phyloP scores from a whole-genome alignment of 805 yeast genomes.

The Clavispora carvajalis region DNA sequence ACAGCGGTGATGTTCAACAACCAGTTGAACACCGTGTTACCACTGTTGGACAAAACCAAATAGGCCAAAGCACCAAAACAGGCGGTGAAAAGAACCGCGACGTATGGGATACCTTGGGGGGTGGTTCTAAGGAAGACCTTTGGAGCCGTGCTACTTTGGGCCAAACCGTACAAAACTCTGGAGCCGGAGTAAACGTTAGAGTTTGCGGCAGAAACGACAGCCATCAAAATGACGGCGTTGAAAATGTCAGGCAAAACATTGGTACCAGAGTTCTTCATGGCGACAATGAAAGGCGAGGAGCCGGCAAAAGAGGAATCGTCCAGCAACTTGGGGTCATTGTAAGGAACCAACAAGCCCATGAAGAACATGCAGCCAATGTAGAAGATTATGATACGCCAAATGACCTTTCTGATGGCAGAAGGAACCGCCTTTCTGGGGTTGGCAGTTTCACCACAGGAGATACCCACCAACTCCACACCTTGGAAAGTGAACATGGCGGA shows the following conservation, averaged over 20 bases:
- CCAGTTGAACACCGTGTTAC: conserved; percentile 63
- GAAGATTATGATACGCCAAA: conserved; percentile 59
- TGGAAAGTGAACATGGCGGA: conserved; percentile 78
- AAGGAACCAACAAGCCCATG: conserved; percentile 68
- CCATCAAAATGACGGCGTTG: conserved; percentile 62
- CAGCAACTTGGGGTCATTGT: conserved; percentile 49
- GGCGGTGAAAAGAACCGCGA: conserved; percentile 47
- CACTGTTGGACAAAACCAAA: conserved; percentile 49
- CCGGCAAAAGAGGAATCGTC: conserved; percentile 34
- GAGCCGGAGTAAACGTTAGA: conserved; percentile 71
- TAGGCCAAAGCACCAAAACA: conserved; percentile 61
- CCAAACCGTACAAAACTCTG: conserved; percentile 60
- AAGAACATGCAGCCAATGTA: conserved; percentile 63
- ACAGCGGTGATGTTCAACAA: conserved; percentile 70
- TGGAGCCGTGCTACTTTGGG: conserved; percentile 57
- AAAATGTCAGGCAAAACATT: conserved; percentile 61
- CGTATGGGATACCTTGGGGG: conserved; percentile 16
- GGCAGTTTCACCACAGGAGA: conserved; percentile 68
- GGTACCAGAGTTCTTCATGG: conserved; percentile 66
- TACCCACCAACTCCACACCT: conserved; percentile 73
- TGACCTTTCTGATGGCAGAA: conserved; percentile 64
- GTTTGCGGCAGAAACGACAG: conserved; percentile 76
- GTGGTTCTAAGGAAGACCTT: conserved; percentile 44
- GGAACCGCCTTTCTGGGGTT: conserved; percentile 71
- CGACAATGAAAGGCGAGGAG: conserved; percentile 68